Percentiles rank a stretch among this genome's conserved stretches.
phyloP scores from a whole-genome alignment of 768 basidiomycete species.

The Gautieria morchelliformis region DNA sequence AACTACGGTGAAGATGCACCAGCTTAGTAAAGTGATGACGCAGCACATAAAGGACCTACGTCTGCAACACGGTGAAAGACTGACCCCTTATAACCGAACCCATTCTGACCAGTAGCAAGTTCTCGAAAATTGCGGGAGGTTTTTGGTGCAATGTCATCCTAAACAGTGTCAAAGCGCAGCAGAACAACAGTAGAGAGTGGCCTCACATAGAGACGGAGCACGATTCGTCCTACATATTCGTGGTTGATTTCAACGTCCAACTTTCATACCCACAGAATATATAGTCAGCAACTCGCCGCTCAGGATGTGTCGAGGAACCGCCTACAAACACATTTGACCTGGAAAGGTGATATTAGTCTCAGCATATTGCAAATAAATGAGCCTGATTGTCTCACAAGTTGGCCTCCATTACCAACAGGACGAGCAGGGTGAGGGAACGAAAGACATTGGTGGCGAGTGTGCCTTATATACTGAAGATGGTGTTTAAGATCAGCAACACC shows the following conservation, averaged over 20 bases:
- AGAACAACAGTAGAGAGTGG: neutral
- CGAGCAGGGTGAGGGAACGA: neutral
- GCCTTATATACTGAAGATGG: neutral
- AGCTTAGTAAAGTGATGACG: neutral
- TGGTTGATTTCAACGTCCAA: conserved; percentile 9
- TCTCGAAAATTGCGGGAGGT: conserved; percentile 78
- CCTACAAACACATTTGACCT: conserved; percentile 3
- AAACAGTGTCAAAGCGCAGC: neutral
- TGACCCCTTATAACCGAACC: conserved; percentile 64
- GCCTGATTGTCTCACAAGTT: neutral
- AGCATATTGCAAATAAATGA: neutral
- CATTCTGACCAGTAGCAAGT: conserved; percentile 55
- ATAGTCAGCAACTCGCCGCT: neutral
- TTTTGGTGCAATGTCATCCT: conserved; percentile 67
- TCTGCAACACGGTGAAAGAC: conserved; percentile 47
- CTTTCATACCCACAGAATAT: neutral
- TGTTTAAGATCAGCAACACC: neutral
- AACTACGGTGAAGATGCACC: neutral
- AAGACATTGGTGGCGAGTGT: neutral
- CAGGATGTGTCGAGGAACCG: neutral
- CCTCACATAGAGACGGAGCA: conserved; percentile 63
- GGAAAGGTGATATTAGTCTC: neutral
- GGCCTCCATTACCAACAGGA: neutral
- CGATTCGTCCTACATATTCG: conserved; percentile 41
- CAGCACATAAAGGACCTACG: neutral